Conservation (phyloP, 306 rosid species). For the Carpinus fangiana region DNA sequence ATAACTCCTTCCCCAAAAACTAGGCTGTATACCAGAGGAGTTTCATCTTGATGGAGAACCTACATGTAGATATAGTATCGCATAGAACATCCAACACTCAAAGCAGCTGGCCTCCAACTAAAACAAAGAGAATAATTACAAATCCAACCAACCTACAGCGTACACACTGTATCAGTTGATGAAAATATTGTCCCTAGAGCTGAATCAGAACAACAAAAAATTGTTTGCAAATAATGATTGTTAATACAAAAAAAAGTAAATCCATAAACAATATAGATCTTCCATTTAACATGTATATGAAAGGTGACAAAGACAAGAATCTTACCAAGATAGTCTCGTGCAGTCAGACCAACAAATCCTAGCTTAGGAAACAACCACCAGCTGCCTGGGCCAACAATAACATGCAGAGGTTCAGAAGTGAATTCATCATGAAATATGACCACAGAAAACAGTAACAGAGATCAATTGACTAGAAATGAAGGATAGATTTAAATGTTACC, state of each 20-base stretch:
- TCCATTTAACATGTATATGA: constrained; percentile 2
- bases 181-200: constrained; percentile 89
- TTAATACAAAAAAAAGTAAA: not conserved
- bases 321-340: constrained; percentile 73
- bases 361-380: constrained; percentile 80
- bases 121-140: constrained; percentile 30
- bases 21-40: constrained; percentile 85
- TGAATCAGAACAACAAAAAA: constrained; percentile 41
- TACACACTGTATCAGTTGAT: constrained; percentile 89
- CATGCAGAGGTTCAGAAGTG: constrained; percentile 32
- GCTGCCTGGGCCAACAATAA: constrained; percentile 59
- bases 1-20: constrained; percentile 97
- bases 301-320: not conserved
- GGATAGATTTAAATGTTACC: constrained; percentile 41
- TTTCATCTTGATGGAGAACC: constrained; percentile 90
- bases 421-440: constrained; percentile 1
- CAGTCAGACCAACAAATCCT: constrained; percentile 54
- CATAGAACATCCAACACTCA: constrained; percentile 6
- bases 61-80: constrained; percentile 33
- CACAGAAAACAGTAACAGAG: no score
- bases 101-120: constrained; percentile 13
- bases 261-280: not conserved
- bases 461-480: not conserved
- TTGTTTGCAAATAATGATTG: constrained; percentile 22
- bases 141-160: constrained; percentile 75